Evolutionary conservation across 2,329 filamentous ascomycete genomes (phyloP).

Genomic region (Apiospora phragmitis): DNA sequence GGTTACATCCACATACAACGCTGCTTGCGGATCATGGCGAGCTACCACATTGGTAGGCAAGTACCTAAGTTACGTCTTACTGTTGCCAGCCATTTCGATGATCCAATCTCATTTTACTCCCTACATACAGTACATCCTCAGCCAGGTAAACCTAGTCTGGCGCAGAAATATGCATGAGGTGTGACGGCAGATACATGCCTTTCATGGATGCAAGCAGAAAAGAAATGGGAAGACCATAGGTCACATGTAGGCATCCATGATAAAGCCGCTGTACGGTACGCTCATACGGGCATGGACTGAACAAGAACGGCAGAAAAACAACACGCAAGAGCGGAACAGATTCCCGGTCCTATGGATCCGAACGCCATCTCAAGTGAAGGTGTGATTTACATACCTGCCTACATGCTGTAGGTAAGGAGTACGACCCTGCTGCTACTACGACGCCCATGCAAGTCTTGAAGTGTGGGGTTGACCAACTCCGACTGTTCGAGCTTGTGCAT

Average conservation of each 20-base stretch:
- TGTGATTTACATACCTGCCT: neutral
- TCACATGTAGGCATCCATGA: neutral
- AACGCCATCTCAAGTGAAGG: neutral
- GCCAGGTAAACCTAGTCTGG: neutral
- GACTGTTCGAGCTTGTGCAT: neutral
- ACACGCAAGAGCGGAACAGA: neutral
- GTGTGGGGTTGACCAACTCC: neutral
- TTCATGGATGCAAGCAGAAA: neutral
- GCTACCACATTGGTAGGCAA: neutral
- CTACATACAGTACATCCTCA: neutral
- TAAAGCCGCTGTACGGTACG: neutral
- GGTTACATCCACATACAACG: slow-evolving; percentile 2
- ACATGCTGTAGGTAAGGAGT: neutral
- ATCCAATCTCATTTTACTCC: neutral
- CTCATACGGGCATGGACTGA: neutral
- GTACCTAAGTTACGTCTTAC: neutral
- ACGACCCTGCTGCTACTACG: neutral
- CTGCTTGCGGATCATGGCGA: neutral
- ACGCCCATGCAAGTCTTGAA: neutral
- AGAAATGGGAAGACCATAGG: neutral
- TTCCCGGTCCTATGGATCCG: neutral
- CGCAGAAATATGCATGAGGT: neutral
- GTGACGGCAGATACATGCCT: neutral
- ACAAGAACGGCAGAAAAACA: neutral
- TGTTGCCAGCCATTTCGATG: neutral